Evolutionary conservation across 2,329 filamentous ascomycete genomes (phyloP), one percentile per base, ranked within the genome.

Genomic region (Colletotrichum australisinense): DNA sequence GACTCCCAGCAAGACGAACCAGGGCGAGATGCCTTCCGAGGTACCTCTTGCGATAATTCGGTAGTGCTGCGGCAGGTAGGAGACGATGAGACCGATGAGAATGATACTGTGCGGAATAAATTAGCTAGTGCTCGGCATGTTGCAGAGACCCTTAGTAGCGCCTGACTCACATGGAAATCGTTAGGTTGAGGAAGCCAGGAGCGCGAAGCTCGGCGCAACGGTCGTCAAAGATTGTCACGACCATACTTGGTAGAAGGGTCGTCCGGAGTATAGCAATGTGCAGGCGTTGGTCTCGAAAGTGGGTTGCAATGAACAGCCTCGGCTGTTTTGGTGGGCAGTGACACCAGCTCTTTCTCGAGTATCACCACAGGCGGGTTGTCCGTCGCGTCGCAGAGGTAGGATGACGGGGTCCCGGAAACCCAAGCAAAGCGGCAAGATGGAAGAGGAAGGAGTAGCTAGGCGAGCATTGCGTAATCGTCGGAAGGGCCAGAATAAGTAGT

Each of bases 1-100:
- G 30, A 94, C 94, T 73, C 97, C 97, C n/a, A 99, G 91, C 2
- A 98, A 90, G 76, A 99, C 92, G 80, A 98, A 99, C 83, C 96
- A 97, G 9, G 97, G 96, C 35, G 95, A 98, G 75, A 99, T 95
- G 75, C 97, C 97, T 82, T 97, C 96, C 26, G 96, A 97, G 16
- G 94, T 97, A 74, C 92, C 91, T 68, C 95, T 91, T 53, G 90
- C 87, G 77, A 98, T 94, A 83, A 99, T 98, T 79, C 97, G 95
- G 82, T 93, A 90, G 84, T 98, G 96, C 81, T 99, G 97, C 1
- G 97, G 97, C 2, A 98, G 89, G 85, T 99, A 99, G 42, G 96
- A 98, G 72, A 97, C 85, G 74, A 98, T 87, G 78, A 98, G 95
- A 70, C 96, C 96, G 77, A 97, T 81, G 74, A 98, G 88, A 77